A percentile compares a stretch with the other conserved stretches of the same genome.
Evolutionary conservation across 2,329 filamentous ascomycete species (phyloP).

Genomic region (Neofusicoccum sp.): DNA sequence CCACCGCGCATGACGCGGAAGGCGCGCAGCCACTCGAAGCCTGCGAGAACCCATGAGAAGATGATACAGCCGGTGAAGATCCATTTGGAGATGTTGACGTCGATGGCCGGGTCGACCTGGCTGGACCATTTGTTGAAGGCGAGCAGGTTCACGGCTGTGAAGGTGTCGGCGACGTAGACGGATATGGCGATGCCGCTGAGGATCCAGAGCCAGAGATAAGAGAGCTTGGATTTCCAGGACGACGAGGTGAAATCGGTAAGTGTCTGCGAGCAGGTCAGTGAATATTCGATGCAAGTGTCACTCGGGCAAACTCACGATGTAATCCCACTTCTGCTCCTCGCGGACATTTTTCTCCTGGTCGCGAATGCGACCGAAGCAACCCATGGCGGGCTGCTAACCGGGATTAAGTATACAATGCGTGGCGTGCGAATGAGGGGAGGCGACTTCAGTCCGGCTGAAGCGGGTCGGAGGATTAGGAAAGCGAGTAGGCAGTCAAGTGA

Average conservation of each 20-base stretch:
- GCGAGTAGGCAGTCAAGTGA: background rate
- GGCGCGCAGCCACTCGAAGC: constrained; percentile 77
- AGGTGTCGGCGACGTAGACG: constrained; percentile 87
- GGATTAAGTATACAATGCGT: background rate
- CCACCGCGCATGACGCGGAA: constrained; percentile 77
- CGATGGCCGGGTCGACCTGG: constrained; percentile 74
- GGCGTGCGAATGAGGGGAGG: background rate
- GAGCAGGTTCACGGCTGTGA: constrained; percentile 88
- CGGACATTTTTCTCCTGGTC: constrained; percentile 41
- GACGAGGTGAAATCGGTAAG: constrained; percentile 75
- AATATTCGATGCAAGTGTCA: background rate
- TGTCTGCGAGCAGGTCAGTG: constrained; percentile 37
- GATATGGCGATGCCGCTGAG: constrained; percentile 75
- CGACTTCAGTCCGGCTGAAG: constrained; percentile 16
- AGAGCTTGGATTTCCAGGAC: constrained; percentile 73
- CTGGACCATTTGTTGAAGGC: constrained; percentile 88
- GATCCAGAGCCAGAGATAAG: constrained; percentile 82
- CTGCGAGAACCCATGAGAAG: constrained; percentile 78
- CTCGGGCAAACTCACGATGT: constrained; percentile 63
- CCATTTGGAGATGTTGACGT: constrained; percentile 81
- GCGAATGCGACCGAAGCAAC: constrained; percentile 20
- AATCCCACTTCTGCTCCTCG: constrained; percentile 72
- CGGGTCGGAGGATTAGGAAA: background rate
- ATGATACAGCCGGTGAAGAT: constrained; percentile 94
- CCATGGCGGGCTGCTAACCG: constrained; percentile 10